phyloP scores from a whole-genome alignment of 148 eudicot species.

The Pharnaceum exiguum region DNA sequence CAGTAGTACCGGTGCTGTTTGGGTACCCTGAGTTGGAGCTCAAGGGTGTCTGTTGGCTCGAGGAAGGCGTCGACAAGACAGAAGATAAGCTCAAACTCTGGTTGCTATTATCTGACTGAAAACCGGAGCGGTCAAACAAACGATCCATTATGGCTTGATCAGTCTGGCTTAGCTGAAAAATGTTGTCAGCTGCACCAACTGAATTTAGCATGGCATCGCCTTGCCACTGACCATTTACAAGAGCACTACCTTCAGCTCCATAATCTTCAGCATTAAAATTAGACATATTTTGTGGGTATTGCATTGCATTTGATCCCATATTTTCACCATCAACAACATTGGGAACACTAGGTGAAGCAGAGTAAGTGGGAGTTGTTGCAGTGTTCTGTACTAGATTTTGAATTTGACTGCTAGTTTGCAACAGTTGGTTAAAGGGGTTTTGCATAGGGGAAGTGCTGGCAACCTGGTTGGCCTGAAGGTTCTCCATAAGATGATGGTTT shows the following conservation, averaged over 20 bases:
- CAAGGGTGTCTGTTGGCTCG: constrained; percentile 55
- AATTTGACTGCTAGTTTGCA: constrained; percentile 1
- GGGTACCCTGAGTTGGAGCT: constrained; percentile 41
- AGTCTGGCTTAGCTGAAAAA: neutral
- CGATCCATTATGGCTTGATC: constrained; percentile 25
- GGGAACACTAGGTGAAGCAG: constrained; percentile 24
- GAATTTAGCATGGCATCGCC: neutral
- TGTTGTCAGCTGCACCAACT: neutral
- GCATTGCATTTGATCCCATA: constrained; percentile 29
- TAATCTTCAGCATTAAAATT: constrained; percentile 8
- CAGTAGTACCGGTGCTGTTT: constrained; percentile 23
- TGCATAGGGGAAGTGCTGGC: neutral
- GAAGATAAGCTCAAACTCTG: constrained; percentile 36
- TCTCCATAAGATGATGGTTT: constrained; percentile 20
- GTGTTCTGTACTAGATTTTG: neutral
- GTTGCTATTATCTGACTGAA: constrained; percentile 17
- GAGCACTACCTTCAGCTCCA: neutral
- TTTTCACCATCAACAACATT: constrained; percentile 12
- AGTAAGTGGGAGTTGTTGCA: too few species aligned
- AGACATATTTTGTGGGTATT: constrained; percentile 15
- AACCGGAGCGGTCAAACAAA: constrained; percentile 26
- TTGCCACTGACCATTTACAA: constrained; percentile 9
- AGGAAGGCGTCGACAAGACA: constrained; percentile 48
- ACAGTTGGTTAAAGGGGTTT: constrained; percentile 3
- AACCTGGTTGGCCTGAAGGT: constrained; percentile 13